These are phyloP conservation scores for Marasmius fiardii DNA, from an alignment of 1,284 basidiomycete species.

Conservation along the genomic window DNA sequence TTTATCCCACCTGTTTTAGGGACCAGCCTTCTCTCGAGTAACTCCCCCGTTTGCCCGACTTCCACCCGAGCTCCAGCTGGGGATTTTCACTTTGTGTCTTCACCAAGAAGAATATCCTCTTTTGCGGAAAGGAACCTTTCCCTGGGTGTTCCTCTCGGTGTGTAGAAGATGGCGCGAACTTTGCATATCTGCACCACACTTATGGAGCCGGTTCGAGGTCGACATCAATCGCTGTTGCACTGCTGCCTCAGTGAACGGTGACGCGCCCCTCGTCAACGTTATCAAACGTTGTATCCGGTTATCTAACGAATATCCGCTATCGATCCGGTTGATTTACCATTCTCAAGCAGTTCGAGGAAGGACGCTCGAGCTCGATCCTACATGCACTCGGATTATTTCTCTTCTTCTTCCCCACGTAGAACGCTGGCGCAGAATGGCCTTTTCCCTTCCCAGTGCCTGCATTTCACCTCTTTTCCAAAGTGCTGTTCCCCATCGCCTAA, in stretches of 20 bases:
- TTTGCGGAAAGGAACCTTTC: slow-evolving; percentile 24
- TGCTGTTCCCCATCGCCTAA: slow-evolving; percentile 21
- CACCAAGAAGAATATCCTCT: slow-evolving; percentile 21
- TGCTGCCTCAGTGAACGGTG: slow-evolving; percentile 7
- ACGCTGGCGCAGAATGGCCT: slow-evolving; percentile 32
- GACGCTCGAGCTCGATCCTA: slow-evolving; percentile 19
- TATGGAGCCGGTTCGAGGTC: slow-evolving; percentile 40
- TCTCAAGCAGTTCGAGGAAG: slow-evolving; percentile 13
- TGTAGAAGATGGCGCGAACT: slow-evolving; percentile 34
- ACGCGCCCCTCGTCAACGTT: slow-evolving; percentile 6
- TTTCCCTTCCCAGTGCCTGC: slow-evolving; percentile 28
- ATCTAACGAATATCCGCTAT: slow-evolving; percentile 32
- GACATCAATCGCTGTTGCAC: slow-evolving; percentile 13
- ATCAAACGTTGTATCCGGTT: slow-evolving; percentile 33
- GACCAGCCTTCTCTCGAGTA: background rate
- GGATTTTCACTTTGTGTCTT: slow-evolving; percentile 17
- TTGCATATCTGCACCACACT: slow-evolving; percentile 27
- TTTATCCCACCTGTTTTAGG: too few relatives aligned
- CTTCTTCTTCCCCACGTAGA: slow-evolving; percentile 26
- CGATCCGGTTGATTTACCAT: slow-evolving; percentile 24
- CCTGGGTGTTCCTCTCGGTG: slow-evolving; percentile 31
- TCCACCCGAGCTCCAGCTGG: background rate
- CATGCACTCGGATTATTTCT: slow-evolving; percentile 26
- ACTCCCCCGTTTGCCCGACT: background rate
- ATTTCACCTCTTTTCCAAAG: slow-evolving; percentile 21